phyloP scores from a whole-genome alignment of 805 yeast species.

The Naumovozyma dairenensis region DNA sequence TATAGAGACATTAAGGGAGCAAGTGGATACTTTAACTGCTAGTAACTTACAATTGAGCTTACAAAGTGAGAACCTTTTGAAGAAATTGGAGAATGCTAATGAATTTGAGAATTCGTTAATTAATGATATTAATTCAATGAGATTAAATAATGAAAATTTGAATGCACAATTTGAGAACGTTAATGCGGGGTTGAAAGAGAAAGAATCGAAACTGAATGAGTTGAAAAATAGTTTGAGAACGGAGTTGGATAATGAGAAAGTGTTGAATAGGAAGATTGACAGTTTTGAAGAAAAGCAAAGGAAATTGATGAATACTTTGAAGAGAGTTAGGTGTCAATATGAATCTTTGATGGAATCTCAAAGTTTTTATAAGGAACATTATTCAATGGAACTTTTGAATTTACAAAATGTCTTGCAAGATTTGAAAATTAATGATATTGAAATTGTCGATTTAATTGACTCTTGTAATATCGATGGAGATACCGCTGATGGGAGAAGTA shows the following conservation, averaged over 20 bases:
- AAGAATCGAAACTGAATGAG: not conserved
- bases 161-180: slow-evolving; percentile 62
- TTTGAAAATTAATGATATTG: slow-evolving; percentile 1
- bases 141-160: slow-evolving; percentile 17
- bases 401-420: slow-evolving; percentile 4
- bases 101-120: slow-evolving; percentile 38
- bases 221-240: slow-evolving; percentile 20
- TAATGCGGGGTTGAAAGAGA: slow-evolving; percentile 38
- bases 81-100: slow-evolving; percentile 39
- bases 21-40: slow-evolving; percentile 44
- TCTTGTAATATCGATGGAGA: no score
- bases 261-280: slow-evolving; percentile 1
- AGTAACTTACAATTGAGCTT: slow-evolving; percentile 30
- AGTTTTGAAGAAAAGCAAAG: slow-evolving; percentile 1
- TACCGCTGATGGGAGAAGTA: slow-evolving; percentile 1
- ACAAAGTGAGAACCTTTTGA: slow-evolving; percentile 40
- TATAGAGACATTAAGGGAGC: slow-evolving; percentile 35
- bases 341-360: slow-evolving; percentile 20
- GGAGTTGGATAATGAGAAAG: slow-evolving; percentile 2
- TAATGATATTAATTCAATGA: slow-evolving; percentile 14
- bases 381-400: slow-evolving; percentile 8
- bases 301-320: slow-evolving; percentile 9
- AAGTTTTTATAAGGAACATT: slow-evolving; percentile 13
- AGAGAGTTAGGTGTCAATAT: slow-evolving; percentile 15
- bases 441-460: no score